Conservation (phyloP, 805 yeast genomes). For the Blastobotrys peoriensis region DNA sequence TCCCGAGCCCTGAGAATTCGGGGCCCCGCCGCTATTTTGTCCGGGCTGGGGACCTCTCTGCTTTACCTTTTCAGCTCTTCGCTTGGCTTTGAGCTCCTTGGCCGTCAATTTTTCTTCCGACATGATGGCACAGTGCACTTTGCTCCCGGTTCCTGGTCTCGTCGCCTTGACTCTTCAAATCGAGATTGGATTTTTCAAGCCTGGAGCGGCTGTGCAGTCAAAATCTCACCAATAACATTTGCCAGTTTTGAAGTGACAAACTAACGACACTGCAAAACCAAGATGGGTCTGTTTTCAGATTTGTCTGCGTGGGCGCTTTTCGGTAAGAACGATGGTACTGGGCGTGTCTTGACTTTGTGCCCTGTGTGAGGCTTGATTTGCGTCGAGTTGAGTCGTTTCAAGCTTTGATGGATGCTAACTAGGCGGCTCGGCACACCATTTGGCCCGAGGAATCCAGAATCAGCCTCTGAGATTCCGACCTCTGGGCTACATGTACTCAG, state of each 20-base stretch:
- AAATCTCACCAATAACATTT: too few relatives aligned
- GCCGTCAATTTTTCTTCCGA: conserved; percentile 41
- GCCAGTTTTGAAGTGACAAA: too few relatives aligned
- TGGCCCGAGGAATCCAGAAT: conserved; percentile 31
- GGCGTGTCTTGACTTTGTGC: too few relatives aligned
- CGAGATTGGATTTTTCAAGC: too few relatives aligned
- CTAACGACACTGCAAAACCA: background rate
- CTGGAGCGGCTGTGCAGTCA: too few relatives aligned
- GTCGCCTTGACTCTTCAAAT: too few relatives aligned
- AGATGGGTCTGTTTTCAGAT: conserved; percentile 15
- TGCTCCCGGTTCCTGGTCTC: too few relatives aligned
- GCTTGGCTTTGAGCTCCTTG: conserved; percentile 80
- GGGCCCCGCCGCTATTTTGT: conserved; percentile 31
- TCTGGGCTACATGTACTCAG: conserved; percentile 26
- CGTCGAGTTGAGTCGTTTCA: too few relatives aligned
- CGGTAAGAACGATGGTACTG: conserved; percentile 7
- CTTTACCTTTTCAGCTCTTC: conserved; percentile 86
- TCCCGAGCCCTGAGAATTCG: conserved; percentile 9
- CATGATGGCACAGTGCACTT: too few relatives aligned
- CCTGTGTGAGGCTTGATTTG: too few relatives aligned
- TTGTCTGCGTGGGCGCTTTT: conserved; percentile 15
- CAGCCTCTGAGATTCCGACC: conserved; percentile 32
- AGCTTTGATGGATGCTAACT: too few relatives aligned
- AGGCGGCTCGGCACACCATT: conserved; percentile 23
- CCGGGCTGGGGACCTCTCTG: conserved; percentile 53